Percentiles rank a stretch among this genome's conserved stretches.
Evolutionary conservation across 805 yeast species (phyloP).

Genomic region (Saccharomycopsis malanga): DNA sequence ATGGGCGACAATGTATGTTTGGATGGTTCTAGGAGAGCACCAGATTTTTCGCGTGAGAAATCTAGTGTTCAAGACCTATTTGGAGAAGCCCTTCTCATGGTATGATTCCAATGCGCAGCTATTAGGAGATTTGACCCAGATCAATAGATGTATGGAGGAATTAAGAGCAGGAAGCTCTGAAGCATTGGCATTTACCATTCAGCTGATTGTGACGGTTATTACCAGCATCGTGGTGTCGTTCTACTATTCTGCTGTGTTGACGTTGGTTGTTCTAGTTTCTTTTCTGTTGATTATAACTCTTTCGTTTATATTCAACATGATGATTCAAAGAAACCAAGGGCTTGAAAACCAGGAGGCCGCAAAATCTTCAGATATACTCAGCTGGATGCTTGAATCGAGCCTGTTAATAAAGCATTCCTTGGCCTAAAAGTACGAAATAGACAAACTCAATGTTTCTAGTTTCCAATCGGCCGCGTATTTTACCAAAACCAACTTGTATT

Average conservation of each 20-base stretch:
- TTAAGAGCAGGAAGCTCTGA: slow-evolving; percentile 61
- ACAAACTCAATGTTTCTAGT: slow-evolving; percentile 33
- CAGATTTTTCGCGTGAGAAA: slow-evolving; percentile 55
- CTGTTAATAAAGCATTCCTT: slow-evolving; percentile 54
- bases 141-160: slow-evolving; percentile 71
- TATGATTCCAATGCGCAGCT: slow-evolving; percentile 49
- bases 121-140: slow-evolving; percentile 58
- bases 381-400: slow-evolving; percentile 63
- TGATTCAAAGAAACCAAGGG: slow-evolving; percentile 42
- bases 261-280: slow-evolving; percentile 67
- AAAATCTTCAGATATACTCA: slow-evolving; percentile 50
- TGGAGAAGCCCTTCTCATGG: slow-evolving; percentile 50
- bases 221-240: slow-evolving; percentile 60
- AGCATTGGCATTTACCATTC: slow-evolving; percentile 49
- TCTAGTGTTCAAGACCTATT: slow-evolving; percentile 36
- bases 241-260: slow-evolving; percentile 76
- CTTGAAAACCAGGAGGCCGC: slow-evolving; percentile 53
- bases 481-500: slow-evolving; percentile 38
- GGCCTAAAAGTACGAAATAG: slow-evolving; percentile 47
- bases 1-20: slow-evolving; percentile 51
- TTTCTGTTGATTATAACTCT: slow-evolving; percentile 57
- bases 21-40: slow-evolving; percentile 68
- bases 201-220: slow-evolving; percentile 44
- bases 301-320: slow-evolving; percentile 44
- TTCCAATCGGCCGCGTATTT: slow-evolving; percentile 33